Percentiles rank a stretch among this genome's conserved stretches.
Conservation (phyloP, 225 moss, liverwort and hornwort genomes). For the Takakia lepidozioides region DNA sequence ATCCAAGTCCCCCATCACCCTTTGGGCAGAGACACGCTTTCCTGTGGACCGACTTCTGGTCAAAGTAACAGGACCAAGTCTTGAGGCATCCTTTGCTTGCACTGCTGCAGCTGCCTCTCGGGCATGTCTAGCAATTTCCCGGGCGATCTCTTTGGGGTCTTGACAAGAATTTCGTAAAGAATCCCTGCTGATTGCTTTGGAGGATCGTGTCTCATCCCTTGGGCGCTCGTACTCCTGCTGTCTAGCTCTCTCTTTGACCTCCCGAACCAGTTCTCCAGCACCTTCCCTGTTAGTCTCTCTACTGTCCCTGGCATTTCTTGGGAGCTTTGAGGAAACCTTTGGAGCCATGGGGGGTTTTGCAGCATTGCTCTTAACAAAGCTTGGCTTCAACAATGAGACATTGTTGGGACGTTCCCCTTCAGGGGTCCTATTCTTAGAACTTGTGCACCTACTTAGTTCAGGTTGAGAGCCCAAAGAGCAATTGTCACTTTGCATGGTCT, state of each 20-base stretch:
- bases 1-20: slow-evolving; percentile 13
- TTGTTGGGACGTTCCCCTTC: too few species aligned
- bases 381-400: slow-evolving; percentile 7
- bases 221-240: slow-evolving; percentile 14
- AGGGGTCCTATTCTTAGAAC: slow-evolving; percentile 9
- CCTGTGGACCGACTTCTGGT: slow-evolving; percentile 36
- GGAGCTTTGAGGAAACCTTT: slow-evolving; percentile 21
- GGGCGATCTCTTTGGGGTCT: slow-evolving; percentile 52
- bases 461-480: slow-evolving; percentile 6
- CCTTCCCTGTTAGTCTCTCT: slow-evolving; percentile 23
- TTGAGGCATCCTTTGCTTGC: slow-evolving; percentile 20
- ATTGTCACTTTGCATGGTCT: slow-evolving; percentile 10
- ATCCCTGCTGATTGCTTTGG: slow-evolving; percentile 23
- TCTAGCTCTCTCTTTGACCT: slow-evolving; percentile 36
- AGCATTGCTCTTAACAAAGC: slow-evolving; percentile 19
- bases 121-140: slow-evolving; percentile 54
- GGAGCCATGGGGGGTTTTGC: slow-evolving; percentile 37
- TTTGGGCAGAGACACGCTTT: slow-evolving; percentile 26
- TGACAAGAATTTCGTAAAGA: slow-evolving; percentile 22
- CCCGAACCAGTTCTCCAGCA: slow-evolving; percentile 39
- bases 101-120: slow-evolving; percentile 9
- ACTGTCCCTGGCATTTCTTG: slow-evolving; percentile 16
- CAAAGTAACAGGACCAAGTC: slow-evolving; percentile 17
- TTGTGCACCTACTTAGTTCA: slow-evolving; percentile 9
- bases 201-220: slow-evolving; percentile 8